phyloP scores from a whole-genome alignment of 2,329 filamentous ascomycete genomes.

The Amauroascus verrucosus region DNA sequence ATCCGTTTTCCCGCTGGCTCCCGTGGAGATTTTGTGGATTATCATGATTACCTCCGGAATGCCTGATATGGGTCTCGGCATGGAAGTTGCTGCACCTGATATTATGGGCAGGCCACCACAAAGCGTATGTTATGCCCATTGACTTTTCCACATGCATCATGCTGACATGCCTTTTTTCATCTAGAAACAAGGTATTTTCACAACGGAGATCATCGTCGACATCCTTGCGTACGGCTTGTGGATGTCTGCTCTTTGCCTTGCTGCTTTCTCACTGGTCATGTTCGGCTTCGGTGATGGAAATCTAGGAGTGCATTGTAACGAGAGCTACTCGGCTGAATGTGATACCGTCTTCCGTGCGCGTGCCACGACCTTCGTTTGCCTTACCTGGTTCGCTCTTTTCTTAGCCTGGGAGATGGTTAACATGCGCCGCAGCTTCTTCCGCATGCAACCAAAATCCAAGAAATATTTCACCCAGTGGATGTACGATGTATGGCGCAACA shows the following conservation, averaged over 20 bases:
- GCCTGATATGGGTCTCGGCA: constrained; percentile 78
- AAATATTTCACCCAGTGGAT: constrained; percentile 57
- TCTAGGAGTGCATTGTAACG: constrained; percentile 53
- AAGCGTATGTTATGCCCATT: constrained; percentile 28
- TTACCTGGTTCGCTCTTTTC: constrained; percentile 68
- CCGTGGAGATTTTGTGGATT: constrained; percentile 84
- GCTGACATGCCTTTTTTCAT: neutral
- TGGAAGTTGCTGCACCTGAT: constrained; percentile 63
- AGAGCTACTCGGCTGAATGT: constrained; percentile 45
- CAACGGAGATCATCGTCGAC: constrained; percentile 64
- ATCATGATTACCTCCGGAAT: constrained; percentile 86
- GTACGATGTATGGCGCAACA: constrained; percentile 58
- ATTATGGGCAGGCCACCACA: constrained; percentile 75
- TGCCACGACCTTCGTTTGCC: constrained; percentile 61
- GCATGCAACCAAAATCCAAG: constrained; percentile 55
- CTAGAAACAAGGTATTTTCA: constrained; percentile 59
- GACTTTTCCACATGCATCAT: neutral
- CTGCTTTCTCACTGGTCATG: constrained; percentile 53
- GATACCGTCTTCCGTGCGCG: constrained; percentile 59
- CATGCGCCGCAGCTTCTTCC: constrained; percentile 63
- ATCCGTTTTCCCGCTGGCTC: constrained; percentile 76
- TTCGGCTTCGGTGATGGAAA: constrained; percentile 53
- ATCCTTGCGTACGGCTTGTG: constrained; percentile 70
- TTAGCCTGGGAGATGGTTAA: constrained; percentile 70
- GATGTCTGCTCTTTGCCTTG: constrained; percentile 61